Evolutionary conservation across 2,329 filamentous ascomycete species (phyloP).

Genomic region (Metarhizium sp.): DNA sequence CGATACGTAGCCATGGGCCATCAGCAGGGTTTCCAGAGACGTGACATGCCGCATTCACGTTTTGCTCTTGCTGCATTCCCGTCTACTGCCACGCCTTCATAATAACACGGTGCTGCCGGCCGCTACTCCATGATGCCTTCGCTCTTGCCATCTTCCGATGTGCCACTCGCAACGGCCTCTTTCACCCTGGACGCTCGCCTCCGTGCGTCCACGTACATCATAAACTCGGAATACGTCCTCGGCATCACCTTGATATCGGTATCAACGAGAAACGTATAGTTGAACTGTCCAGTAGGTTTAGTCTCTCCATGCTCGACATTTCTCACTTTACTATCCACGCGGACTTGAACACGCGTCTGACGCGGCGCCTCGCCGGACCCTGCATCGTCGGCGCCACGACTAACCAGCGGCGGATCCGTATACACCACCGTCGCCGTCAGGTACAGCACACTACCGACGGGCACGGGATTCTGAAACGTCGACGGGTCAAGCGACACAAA

Average conservation of each 20-base stretch:
- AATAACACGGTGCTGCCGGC: too few relatives aligned
- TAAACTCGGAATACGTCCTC: constrained; percentile 20
- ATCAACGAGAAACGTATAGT: constrained; percentile 20
- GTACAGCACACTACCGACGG: constrained; percentile 19
- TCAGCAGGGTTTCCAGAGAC: too few relatives aligned
- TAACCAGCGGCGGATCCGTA: constrained; percentile 18
- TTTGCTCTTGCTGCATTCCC: too few relatives aligned
- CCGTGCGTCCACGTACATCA: constrained; percentile 20
- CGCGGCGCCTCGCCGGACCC: constrained; percentile 14
- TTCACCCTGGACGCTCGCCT: constrained; percentile 10
- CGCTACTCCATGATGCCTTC: background rate
- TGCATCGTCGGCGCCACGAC: constrained; percentile 16
- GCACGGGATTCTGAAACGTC: constrained; percentile 20
- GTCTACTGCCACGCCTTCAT: too few relatives aligned
- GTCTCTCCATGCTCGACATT: constrained; percentile 20
- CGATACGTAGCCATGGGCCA: too few relatives aligned
- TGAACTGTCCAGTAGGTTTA: constrained; percentile 20
- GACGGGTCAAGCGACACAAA: constrained; percentile 21
- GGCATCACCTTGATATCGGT: constrained; percentile 18
- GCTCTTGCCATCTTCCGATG: background rate
- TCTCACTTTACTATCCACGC: constrained; percentile 21
- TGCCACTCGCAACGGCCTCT: background rate
- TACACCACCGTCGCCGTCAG: constrained; percentile 19
- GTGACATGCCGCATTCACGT: too few relatives aligned
- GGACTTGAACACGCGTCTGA: constrained; percentile 17